A percentile compares a stretch with the other conserved stretches of the same genome.
These are phyloP conservation scores for Beauveria brongniartii DNA, from an alignment of 2,329 filamentous ascomycete genomes.

Conservation along the genomic window DNA sequence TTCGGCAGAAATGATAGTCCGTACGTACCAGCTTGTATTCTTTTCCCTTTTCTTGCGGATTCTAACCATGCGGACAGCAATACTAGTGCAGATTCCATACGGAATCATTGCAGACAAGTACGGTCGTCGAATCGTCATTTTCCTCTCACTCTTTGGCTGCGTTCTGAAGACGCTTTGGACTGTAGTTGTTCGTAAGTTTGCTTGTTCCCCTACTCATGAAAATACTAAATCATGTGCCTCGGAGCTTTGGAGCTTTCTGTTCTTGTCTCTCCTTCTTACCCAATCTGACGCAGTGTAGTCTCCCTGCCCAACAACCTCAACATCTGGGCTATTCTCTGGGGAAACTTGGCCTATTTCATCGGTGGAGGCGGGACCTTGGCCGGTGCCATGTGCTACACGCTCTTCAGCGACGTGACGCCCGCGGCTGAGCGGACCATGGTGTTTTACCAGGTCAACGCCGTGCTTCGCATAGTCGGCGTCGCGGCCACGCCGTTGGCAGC, in stretches of 20 bases:
- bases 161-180: conserved; percentile 22
- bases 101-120: conserved; percentile 40
- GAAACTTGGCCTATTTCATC: conserved; percentile 28
- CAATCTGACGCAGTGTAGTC: conserved; percentile 20
- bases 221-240: background rate
- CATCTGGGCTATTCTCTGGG: conserved; percentile 30
- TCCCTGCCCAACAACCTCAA: conserved; percentile 30
- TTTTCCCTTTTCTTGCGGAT: background rate
- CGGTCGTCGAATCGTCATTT: conserved; percentile 34
- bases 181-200: conserved; percentile 24
- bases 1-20: conserved; percentile 38
- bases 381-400: conserved; percentile 37
- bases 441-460: conserved; percentile 32
- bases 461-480: conserved; percentile 30
- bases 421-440: conserved; percentile 28
- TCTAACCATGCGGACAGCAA: conserved; percentile 18
- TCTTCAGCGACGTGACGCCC: conserved; percentile 35
- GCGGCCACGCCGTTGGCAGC: conserved; percentile 33
- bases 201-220: background rate
- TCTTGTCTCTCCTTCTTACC: too few relatives aligned
- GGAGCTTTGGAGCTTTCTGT: background rate
- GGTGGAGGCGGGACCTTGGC: conserved; percentile 33
- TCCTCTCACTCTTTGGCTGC: conserved; percentile 26
- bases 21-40: conserved; percentile 20
- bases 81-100: conserved; percentile 37